Base-by-base conservation (phyloP, 768 basidiomycete species). In the Termitomyces sp. region DNA sequence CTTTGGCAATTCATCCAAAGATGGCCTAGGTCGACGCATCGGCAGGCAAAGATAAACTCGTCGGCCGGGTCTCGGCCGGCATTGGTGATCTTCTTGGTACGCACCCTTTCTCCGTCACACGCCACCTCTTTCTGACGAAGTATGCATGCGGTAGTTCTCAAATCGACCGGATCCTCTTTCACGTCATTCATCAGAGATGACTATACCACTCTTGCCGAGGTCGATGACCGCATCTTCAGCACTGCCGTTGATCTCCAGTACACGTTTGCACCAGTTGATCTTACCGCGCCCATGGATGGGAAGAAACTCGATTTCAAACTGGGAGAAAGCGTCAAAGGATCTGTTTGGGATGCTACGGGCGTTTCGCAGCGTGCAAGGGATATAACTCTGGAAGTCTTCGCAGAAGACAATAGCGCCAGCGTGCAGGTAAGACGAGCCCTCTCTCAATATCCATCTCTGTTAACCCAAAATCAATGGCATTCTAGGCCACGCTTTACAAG, bases 151-250 rank as follows among this genome's bases (percentile, higher is more conserved):
- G 12, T 66, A 92, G 95, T 97, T 15, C 84, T 98, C 68, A 98
- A 98, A 76, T 86, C 91, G 38, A 87, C 90, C 4, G 96, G 93
- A 13, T 94, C 92, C 0, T 84, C 89, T 0, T 98, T 98, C 71
- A 81, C 87, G 58, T 80, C 83, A 32, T 98, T 95, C 74, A 71
- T 90, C 53, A 82, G 84, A 3, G 94, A 96, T 73, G 91, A 94
- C 68, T 92, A 87, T 74, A 95, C 95, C n/a, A 95, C 92, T 1
- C 84, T 96, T 22, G 77, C 73, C 15, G 87, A 91, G 64, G 95
- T 96, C 48, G 74, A 87, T 66, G 96, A 98, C 65, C 84, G 96
- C 9, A 89, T 98, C 68, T 89, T 98, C 76, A 92, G 90, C 18
- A 98, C 96, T 2, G 84, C 91, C 5, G 78, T 98, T 59, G 91